These are phyloP conservation scores for Schwanniomyces etchellsii DNA, from an alignment of 1,139 yeast genomes.

Conservation along the genomic window DNA sequence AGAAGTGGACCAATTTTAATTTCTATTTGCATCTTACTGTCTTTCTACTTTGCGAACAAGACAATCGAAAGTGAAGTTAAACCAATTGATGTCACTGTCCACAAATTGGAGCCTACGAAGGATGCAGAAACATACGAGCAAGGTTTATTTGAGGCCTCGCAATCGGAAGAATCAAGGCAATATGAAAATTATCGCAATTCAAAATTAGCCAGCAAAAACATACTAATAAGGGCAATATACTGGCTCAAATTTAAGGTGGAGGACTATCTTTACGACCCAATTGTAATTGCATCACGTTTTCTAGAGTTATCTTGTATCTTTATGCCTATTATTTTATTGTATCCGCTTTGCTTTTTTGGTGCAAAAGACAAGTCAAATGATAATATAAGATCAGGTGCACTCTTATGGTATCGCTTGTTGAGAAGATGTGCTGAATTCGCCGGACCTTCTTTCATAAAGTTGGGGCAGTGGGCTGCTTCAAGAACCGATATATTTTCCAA, in stretches of 20 bases:
- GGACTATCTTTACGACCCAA: constrained; percentile 63
- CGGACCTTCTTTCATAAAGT: constrained; percentile 90
- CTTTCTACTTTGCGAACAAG: constrained; percentile 1
- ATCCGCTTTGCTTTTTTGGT: constrained; percentile 68
- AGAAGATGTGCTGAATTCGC: constrained; percentile 73
- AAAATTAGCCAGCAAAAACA: constrained; percentile 19
- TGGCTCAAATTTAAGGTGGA: constrained; percentile 34
- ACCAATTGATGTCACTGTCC: constrained; percentile 29
- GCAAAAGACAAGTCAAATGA: constrained; percentile 26
- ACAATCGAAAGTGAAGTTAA: constrained; percentile 25
- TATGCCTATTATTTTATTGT: constrained; percentile 58
- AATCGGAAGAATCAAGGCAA: constrained; percentile 37
- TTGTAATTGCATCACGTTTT: constrained; percentile 62
- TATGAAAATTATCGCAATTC: constrained; percentile 17
- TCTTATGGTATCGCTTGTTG: constrained; percentile 65
- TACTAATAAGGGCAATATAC: constrained; percentile 24
- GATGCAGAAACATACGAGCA: constrained; percentile 61
- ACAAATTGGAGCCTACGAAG: constrained; percentile 36
- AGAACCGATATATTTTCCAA: constrained; percentile 88
- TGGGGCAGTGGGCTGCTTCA: constrained; percentile 99
- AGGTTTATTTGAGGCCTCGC: constrained; percentile 62
- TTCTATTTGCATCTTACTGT: constrained; percentile 1
- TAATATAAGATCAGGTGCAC: constrained; percentile 53
- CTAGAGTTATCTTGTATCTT: constrained; percentile 62
- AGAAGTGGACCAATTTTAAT: too few relatives aligned